Conservation (phyloP, 2,329 filamentous ascomycete species). For the Fusarium mundagurra region DNA sequence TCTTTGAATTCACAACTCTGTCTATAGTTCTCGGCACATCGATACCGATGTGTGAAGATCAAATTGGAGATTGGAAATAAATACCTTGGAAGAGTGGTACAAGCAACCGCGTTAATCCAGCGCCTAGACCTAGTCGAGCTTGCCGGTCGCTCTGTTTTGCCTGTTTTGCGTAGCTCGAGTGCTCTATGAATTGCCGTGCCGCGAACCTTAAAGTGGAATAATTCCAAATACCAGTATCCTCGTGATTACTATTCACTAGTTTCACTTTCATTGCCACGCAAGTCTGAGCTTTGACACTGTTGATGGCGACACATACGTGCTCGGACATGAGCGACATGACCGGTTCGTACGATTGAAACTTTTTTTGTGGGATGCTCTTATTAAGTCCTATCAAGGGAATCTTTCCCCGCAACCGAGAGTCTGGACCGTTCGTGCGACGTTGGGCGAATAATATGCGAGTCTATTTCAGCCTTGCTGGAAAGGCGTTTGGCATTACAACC, state of each 20-base stretch:
- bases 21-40: background rate
- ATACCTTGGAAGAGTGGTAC: background rate
- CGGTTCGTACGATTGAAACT: slow-evolving; percentile 41
- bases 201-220: background rate
- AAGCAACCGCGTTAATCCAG: background rate
- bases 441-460: background rate
- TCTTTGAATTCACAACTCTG: background rate
- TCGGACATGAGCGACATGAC: slow-evolving; percentile 46
- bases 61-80: background rate
- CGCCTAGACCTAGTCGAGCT: background rate
- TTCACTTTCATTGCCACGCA: background rate
- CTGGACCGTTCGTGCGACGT: background rate
- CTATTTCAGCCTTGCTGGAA: background rate
- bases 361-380: slow-evolving; percentile 1
- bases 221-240: background rate
- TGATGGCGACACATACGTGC: background rate
- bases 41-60: background rate
- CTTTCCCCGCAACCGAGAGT: background rate
- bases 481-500: background rate
- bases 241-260: background rate
- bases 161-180: background rate
- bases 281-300: background rate
- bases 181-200: background rate
- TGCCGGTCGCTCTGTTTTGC: background rate
- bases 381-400: background rate